Evolutionary conservation across 1,139 yeast genomes (phyloP), one percentile per base, ranked within the genome.

Genomic region (Protomyces lactucae-debilis): DNA sequence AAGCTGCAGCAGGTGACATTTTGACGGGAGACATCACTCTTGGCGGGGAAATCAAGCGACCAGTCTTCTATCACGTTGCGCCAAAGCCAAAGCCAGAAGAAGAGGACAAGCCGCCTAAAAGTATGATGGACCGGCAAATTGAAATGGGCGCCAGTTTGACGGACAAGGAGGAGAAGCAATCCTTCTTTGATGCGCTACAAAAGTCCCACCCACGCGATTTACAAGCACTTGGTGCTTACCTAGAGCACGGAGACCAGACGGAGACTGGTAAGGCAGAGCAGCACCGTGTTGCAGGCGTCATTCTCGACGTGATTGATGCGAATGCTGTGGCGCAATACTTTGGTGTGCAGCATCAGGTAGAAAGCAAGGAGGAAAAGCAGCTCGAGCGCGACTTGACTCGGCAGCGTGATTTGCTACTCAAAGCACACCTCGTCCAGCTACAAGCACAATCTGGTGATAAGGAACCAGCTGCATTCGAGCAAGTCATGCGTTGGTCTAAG

Each of bases 21-120:
- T 46, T 66, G 39, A 39, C 55, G 14, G 67, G 67, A 25, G 51
- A 52, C 48, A 37, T 66, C 23, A 51, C 63, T 9, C 54, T 64
- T 14, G 46, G 57, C 40, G 55, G 36, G 25, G 55, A 53, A 16
- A 35, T 45, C 21, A 55, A 55, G 32, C 53, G 51, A 3, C 61
- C 60, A 4, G 56, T 48, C 16, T 56, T 10, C 28, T 59, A 36
- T 35, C 9, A 8, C 9, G 39, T 60, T 8, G 45, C 64, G 21
- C 57, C 61, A 21, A 18, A 60, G 6, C 43, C 60, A 9, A 28
- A 51, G 32, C 53, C 63, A 3, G 60, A 66, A 55, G 51, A 36
- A 21, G 57, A 51, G 28, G 48, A 54, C 36, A 52, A 64, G 59
- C 55, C 64, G 14, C 18, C 16, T 2, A 32, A 55, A n/a, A 66